Base-by-base conservation (phyloP, 2,329 filamentous ascomycete genomes). In the Claviceps humidiphila region DNA sequence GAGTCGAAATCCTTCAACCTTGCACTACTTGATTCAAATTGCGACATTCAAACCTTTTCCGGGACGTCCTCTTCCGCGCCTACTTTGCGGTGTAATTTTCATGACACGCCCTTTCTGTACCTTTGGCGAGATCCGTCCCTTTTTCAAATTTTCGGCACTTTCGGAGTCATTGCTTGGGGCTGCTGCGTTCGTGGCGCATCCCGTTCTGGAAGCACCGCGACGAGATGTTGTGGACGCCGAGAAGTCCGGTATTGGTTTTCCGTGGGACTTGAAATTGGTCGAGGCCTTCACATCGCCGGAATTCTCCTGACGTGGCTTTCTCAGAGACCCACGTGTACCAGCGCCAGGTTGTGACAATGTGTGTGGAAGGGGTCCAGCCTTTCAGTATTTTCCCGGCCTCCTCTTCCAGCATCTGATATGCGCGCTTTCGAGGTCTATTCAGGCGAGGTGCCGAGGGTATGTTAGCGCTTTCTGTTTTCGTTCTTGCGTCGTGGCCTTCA, bases 331-430 rank as follows among this genome's bases (percentile, higher is more conserved):
- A 14, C 43, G 47, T 14, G 38, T 34, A 6, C 7, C 11, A 37
- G n/a, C 46, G 13, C 37, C 37, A 34, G 37, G 17, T 17, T 16
- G 38, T n/a, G n/a, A n/a, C n/a, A n/a, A n/a, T n/a, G n/a, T n/a
- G n/a, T 34, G 34, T 20, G 14, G 34, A 5, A 11, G 46, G 44
- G 8, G 20, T 42, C 42, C 34, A 50, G 20, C 34, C 42, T 6
- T 43, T 46, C 24, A 50, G 42, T 7, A 47, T 50, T 2, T 34
- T 11, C 9, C 44, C 43, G 37, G 51, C 20, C 42, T 53, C 48
- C 11, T 50, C 24, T 30, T 50, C 43, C 5, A 50, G 48, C 20
- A 42, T 42, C 48, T 50, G 42, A 11, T 39, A 50, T n/a, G 49
- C 49, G 30, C 49, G 49, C 41, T 44, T 43, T 39, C 34, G 46